Conservation (phyloP, 805 yeast genomes). For the Saturnispora mendoncae region DNA sequence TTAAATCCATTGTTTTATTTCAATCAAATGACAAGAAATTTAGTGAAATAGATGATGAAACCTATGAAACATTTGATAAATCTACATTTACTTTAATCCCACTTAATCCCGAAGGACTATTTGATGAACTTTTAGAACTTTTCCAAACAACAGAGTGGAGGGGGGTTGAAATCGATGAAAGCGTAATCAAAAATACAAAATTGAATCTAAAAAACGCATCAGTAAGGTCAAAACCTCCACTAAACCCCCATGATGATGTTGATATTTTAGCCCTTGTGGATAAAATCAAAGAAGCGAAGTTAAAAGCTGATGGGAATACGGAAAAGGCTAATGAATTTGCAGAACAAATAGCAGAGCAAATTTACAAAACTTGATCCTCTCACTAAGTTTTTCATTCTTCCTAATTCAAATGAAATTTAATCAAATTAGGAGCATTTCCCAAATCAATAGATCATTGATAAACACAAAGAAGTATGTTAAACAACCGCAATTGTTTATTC, state of each 20-base stretch:
- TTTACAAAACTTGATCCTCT: not conserved
- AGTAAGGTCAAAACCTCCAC: not conserved
- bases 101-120: not conserved
- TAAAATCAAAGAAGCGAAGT: slow-evolving; percentile 2
- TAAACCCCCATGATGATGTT: not conserved
- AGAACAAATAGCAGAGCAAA: slow-evolving; percentile 5
- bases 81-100: not conserved
- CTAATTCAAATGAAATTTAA: not conserved
- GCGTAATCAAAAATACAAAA: not conserved
- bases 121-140: not conserved
- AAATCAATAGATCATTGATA: slow-evolving; percentile 17
- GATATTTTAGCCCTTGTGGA: not conserved
- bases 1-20: not conserved
- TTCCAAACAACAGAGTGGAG: slow-evolving; percentile 3
- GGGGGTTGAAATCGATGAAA: not conserved
- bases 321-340: slow-evolving; percentile 2
- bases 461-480: slow-evolving; percentile 17
- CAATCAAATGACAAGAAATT: not conserved
- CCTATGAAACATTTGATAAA: not conserved
- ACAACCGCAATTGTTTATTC: slow-evolving; percentile 26
- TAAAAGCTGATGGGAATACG: not conserved
- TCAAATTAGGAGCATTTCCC: slow-evolving; percentile 6
- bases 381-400: not conserved
- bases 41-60: slow-evolving; percentile 1
- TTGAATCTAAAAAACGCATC: not conserved